Conservation (phyloP, 495 filamentous ascomycete genomes). For the Lasiosphaeria miniovina region DNA sequence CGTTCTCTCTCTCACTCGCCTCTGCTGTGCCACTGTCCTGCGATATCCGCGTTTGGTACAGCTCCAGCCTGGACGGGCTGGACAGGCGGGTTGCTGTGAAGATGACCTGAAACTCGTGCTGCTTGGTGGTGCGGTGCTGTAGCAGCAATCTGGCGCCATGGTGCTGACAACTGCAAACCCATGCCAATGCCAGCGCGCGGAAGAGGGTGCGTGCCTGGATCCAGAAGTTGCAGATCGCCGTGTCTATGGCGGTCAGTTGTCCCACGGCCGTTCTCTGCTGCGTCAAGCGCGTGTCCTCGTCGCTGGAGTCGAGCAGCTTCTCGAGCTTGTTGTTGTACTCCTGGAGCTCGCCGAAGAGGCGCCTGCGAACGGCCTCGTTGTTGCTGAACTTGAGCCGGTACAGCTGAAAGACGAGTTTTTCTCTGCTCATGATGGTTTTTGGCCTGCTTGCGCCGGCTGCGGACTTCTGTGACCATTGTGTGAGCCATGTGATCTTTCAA, state of each 20-base stretch:
- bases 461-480: background rate
- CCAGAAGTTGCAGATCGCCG: slow-evolving; percentile 14
- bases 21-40: background rate
- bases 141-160: slow-evolving; percentile 32
- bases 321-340: slow-evolving; percentile 11
- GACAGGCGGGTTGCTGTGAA: slow-evolving; percentile 9
- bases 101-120: slow-evolving; percentile 25
- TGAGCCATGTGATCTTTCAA: background rate
- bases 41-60: slow-evolving; percentile 11
- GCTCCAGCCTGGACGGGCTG: slow-evolving; percentile 7
- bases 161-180: slow-evolving; percentile 29
- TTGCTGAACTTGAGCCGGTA: slow-evolving; percentile 9
- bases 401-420: background rate
- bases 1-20: background rate
- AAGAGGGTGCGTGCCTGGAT: slow-evolving; percentile 4
- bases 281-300: slow-evolving; percentile 2
- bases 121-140: slow-evolving; percentile 27
- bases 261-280: background rate
- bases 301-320: slow-evolving; percentile 3
- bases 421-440: background rate
- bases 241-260: background rate
- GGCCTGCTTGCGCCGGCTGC: background rate
- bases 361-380: background rate
- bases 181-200: slow-evolving; percentile 15
- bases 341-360: slow-evolving; percentile 8